Conservation (phyloP, 257 asterid species). For the Eucommia ulmoides region DNA sequence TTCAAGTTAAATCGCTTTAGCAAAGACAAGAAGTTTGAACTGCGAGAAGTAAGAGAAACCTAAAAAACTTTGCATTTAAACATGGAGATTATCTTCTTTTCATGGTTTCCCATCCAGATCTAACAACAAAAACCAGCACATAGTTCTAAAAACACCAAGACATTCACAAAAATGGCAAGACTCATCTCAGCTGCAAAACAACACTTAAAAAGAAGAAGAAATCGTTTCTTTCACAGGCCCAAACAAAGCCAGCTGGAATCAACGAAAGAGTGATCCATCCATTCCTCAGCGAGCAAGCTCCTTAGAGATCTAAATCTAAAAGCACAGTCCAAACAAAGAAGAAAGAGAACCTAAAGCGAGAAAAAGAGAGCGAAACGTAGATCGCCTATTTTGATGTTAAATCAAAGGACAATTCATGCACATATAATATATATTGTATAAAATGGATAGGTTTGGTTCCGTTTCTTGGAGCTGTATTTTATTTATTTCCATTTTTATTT, state of each 20-base stretch:
- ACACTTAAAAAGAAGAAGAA: conserved; percentile 11
- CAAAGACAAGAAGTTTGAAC: no score
- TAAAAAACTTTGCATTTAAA: no score
- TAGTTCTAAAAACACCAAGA: conserved; percentile 56
- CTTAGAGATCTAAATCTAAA: conserved; percentile 3
- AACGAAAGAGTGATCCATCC: not conserved
- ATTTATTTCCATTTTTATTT: no score
- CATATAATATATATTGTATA: no score
- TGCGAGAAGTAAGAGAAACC: no score
- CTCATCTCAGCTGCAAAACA: conserved; percentile 16
- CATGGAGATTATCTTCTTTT: conserved; percentile 56
- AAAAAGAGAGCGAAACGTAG: no score
- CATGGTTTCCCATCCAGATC: conserved; percentile 96
- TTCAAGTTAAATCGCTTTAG: no score
- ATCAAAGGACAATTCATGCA: no score
- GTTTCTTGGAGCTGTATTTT: no score
- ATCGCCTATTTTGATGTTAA: no score
- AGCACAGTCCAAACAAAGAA: conserved; percentile 5
- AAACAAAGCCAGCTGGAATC: not conserved
- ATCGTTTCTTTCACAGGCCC: conserved; percentile 4
- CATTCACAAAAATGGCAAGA: conserved; percentile 73
- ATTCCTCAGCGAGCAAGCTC: not conserved
- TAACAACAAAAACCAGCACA: conserved; percentile 64
- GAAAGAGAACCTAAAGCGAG: conserved; percentile 65
- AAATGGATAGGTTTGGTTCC: no score